Evolutionary conservation across 345 rosid species (phyloP), one percentile per base, ranked within the genome.

Genomic region (Gossypium ekmanianum): DNA sequence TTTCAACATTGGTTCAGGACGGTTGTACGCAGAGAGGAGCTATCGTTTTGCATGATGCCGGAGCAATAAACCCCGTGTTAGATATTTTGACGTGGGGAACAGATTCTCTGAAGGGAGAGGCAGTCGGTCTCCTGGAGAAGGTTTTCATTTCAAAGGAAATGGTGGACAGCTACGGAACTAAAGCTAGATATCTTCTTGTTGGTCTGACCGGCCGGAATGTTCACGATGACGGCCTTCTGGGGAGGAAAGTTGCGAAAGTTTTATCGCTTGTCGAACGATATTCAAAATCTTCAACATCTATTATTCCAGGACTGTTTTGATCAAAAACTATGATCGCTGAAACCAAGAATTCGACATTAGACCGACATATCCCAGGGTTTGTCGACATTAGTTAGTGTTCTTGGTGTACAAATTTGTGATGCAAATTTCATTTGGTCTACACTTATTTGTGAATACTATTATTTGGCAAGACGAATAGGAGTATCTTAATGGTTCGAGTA

Each of bases 71-170:
- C 64, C 88, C 87, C 11, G 56, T 79, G 47, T 45, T 86, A 50
- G 86, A 84, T 22, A 77, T 80, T 71, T 79, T 89, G 79, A 75
- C 12, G n/a, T 83, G 88, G 90, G 94, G 91, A 74, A 72, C 86
- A 12, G 85, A 86, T 74, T 78, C 91, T 62, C 82, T 89, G 2
- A 86, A 86, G 71, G 88, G 80, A 54, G 90, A 83, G 70, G 88
- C 87, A 29, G 71, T 89, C 48, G 81, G 79, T 67, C 79, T 89
- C 48, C 41, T 89, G 81, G 89, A 85, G 82, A 85, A 86, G 81
- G 76, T 89, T 29, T 89, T 88, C 24, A 13, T 18, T 67, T 83
- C 85, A 0, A 82, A 34, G 72, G 91, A 89, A 52, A 86, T 88
- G 84, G 89, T 84, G 79, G 91, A 84, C 12, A 9, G 0, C 61